These are phyloP conservation scores for Xylaria telfairii DNA, from an alignment of 495 filamentous ascomycete genomes.

Conservation along the genomic window DNA sequence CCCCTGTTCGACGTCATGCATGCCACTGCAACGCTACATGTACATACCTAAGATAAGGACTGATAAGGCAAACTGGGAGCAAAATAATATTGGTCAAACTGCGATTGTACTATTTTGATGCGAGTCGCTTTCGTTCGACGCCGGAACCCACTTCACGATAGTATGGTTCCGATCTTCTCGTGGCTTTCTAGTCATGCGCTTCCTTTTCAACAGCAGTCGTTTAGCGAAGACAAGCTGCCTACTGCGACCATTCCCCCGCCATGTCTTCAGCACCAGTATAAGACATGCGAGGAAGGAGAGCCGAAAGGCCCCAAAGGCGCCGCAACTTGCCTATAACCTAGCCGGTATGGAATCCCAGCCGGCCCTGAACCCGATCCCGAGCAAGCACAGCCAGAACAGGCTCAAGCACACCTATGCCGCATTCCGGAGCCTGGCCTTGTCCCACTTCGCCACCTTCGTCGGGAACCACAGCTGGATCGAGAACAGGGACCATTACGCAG, in stretches of 20 bases:
- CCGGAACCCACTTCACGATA: not conserved
- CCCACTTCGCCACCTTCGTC: conserved; percentile 26
- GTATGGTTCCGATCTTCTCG: conserved; percentile 13
- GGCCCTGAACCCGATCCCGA: too few species aligned
- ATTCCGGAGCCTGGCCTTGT: conserved; percentile 28
- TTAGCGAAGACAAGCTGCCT: conserved; percentile 33
- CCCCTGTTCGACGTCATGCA: not conserved
- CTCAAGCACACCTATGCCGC: conserved; percentile 26
- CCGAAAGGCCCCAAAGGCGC: not conserved
- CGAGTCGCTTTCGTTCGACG: not conserved
- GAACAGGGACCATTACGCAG: conserved; percentile 35
- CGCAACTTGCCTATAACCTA: not conserved
- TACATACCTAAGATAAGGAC: not conserved
- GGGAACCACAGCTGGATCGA: conserved; percentile 11
- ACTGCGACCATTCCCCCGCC: conserved; percentile 21
- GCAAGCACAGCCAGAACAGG: too few species aligned
- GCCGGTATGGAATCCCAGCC: not conserved
- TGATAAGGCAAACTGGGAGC: not conserved
- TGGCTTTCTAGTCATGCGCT: conserved; percentile 33
- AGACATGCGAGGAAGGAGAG: not conserved
- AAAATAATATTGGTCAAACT: not conserved
- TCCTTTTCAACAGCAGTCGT: conserved; percentile 28
- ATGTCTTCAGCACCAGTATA: conserved; percentile 31
- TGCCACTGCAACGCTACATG: not conserved
- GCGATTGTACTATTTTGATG: not conserved